phyloP scores from a whole-genome alignment of 2,329 filamentous ascomycete species.

The Pestalotiopsis sp. region DNA sequence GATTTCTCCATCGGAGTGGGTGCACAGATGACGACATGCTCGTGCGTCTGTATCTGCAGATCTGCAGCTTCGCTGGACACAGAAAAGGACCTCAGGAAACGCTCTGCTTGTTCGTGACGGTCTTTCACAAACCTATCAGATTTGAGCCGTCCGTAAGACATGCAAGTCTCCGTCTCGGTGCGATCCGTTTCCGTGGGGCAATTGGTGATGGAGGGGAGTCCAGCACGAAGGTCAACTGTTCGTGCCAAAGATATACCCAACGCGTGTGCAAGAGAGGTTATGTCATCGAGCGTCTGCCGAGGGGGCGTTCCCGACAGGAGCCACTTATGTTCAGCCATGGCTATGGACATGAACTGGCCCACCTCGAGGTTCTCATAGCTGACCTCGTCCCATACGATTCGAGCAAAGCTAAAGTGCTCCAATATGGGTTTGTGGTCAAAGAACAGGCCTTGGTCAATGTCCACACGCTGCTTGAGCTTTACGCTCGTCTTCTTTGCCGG shows the following conservation, averaged over 20 bases:
- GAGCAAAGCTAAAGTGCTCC: conserved; percentile 38
- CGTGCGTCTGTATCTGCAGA: conserved; percentile 19
- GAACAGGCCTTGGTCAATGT: conserved; percentile 16
- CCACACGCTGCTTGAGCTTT: conserved; percentile 10
- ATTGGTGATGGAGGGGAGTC: conserved; percentile 38
- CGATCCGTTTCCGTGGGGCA: conserved; percentile 32
- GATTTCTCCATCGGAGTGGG: conserved; percentile 25
- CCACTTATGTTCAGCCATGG: conserved; percentile 40
- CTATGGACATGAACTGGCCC: conserved; percentile 35
- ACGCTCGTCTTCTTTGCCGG: neutral
- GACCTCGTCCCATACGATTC: conserved; percentile 46
- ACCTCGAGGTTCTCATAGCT: conserved; percentile 38
- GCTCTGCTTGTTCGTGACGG: conserved; percentile 35
- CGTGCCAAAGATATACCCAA: conserved; percentile 43
- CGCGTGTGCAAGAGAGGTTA: conserved; percentile 36
- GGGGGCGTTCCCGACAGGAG: conserved; percentile 46
- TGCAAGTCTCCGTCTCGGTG: conserved; percentile 35
- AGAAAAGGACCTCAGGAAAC: conserved; percentile 33
- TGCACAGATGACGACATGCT: conserved; percentile 28
- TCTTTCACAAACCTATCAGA: conserved; percentile 36
- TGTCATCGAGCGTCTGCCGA: conserved; percentile 34
- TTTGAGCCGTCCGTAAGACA: conserved; percentile 33
- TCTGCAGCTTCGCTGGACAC: conserved; percentile 30
- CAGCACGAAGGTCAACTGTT: conserved; percentile 28
- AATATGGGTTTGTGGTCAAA: conserved; percentile 23